These are phyloP conservation scores for Massarina eburnea DNA, from an alignment of 2,329 filamentous ascomycete genomes.

Conservation along the genomic window DNA sequence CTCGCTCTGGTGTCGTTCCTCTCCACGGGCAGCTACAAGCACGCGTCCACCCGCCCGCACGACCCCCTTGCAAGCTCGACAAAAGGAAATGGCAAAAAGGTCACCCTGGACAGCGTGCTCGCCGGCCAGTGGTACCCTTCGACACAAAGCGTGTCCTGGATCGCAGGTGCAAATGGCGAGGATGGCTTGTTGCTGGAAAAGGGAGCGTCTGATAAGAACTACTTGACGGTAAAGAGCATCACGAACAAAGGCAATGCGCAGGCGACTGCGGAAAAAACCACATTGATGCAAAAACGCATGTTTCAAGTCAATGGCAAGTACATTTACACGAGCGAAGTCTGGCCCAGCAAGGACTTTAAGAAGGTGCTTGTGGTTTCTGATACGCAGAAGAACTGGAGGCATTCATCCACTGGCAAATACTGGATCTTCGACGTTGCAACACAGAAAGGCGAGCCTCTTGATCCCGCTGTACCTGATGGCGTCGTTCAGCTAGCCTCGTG, in stretches of 20 bases:
- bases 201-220: constrained; percentile 63
- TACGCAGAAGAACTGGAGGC: constrained; percentile 76
- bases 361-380: constrained; percentile 83
- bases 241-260: constrained; percentile 51
- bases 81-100: constrained; percentile 67
- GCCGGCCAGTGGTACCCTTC: constrained; percentile 65
- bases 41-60: constrained; percentile 64
- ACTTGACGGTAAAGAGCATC: constrained; percentile 85
- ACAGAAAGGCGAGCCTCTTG: constrained; percentile 74
- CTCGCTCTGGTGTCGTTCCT: constrained; percentile 69
- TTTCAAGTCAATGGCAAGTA: constrained; percentile 63
- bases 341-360: constrained; percentile 80
- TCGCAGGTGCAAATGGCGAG: constrained; percentile 70
- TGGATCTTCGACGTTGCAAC: constrained; percentile 89
- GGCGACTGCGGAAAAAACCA: constrained; percentile 58
- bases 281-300: constrained; percentile 69
- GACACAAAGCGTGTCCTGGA: constrained; percentile 72
- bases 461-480: constrained; percentile 65
- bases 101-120: constrained; percentile 73
- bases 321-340: constrained; percentile 62
- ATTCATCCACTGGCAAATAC: constrained; percentile 84
- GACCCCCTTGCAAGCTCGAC: constrained; percentile 66
- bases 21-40: constrained; percentile 65
- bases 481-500: constrained; percentile 83
- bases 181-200: constrained; percentile 85